phyloP scores from a whole-genome alignment of 2,329 filamentous ascomycete genomes.

The Xylaria sp. region DNA sequence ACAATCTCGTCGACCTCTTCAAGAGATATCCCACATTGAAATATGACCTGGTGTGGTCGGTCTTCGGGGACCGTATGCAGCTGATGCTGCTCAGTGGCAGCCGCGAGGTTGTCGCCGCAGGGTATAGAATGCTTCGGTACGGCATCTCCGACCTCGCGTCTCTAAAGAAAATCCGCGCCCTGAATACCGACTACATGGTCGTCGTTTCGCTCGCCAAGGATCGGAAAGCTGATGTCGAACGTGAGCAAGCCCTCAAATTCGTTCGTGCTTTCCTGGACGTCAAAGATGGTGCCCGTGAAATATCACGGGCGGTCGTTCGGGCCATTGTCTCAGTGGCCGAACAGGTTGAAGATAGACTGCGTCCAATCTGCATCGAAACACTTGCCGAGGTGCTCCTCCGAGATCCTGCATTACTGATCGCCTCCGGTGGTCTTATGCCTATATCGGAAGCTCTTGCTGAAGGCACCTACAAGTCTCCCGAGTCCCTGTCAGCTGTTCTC shows the following conservation, averaged over 20 bases:
- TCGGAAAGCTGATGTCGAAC: constrained; percentile 94
- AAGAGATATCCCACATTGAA: constrained; percentile 92
- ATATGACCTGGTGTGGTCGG: constrained; percentile 95
- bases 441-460: constrained; percentile 93
- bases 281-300: constrained; percentile 87
- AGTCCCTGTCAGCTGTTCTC: constrained; percentile 87
- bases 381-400: constrained; percentile 90
- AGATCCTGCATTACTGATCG: constrained; percentile 82
- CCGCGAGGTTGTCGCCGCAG: constrained; percentile 93
- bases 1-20: constrained; percentile 95
- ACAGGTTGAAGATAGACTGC: constrained; percentile 83
- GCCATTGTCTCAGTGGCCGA: constrained; percentile 92
- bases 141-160: constrained; percentile 93
- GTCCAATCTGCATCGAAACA: constrained; percentile 92
- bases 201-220: constrained; percentile 94
- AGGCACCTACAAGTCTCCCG: constrained; percentile 90
- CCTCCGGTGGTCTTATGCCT: constrained; percentile 84
- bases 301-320: constrained; percentile 86
- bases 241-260: constrained; percentile 97
- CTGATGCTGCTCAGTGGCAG: constrained; percentile 96
- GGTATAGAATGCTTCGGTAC: constrained; percentile 92
- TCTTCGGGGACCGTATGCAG: constrained; percentile 93
- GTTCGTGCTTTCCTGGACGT: constrained; percentile 94
- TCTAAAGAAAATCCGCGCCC: constrained; percentile 82
- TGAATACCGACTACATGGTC: constrained; percentile 93